Conservation (phyloP, 2,329 filamentous ascomycete species). For the Apiospora sp. region DNA sequence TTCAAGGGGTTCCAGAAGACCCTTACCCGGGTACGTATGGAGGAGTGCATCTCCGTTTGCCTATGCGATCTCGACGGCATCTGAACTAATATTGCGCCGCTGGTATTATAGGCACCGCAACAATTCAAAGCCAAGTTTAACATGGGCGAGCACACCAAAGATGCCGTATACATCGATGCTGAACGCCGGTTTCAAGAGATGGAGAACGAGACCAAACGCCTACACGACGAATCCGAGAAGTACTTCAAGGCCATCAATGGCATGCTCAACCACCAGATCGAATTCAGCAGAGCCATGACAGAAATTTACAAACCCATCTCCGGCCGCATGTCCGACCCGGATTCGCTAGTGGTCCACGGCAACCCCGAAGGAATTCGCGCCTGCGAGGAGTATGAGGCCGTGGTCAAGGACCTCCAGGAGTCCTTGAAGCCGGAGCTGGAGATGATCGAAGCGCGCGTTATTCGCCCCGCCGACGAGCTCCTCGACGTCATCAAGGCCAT, state of each 20-base stretch:
- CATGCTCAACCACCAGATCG: slow-evolving; percentile 97
- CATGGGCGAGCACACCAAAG: slow-evolving; percentile 93
- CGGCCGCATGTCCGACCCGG: slow-evolving; percentile 91
- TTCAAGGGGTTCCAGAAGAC: slow-evolving; percentile 96
- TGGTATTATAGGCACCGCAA: slow-evolving; percentile 75
- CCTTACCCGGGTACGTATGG: slow-evolving; percentile 75
- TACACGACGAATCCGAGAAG: slow-evolving; percentile 93
- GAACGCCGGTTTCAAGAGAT: slow-evolving; percentile 94
- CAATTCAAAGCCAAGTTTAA: slow-evolving; percentile 92
- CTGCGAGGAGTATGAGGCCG: slow-evolving; percentile 93
- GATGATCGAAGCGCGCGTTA: slow-evolving; percentile 93
- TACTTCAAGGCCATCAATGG: slow-evolving; percentile 98
- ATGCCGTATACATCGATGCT: slow-evolving; percentile 92
- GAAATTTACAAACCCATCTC: slow-evolving; percentile 99
- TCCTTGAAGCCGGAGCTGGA: slow-evolving; percentile 91
- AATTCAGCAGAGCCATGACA: slow-evolving; percentile 94
- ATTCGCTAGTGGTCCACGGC: slow-evolving; percentile 80
- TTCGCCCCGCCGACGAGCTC: slow-evolving; percentile 91
- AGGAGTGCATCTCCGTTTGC: slow-evolving; percentile 4
- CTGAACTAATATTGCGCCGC: slow-evolving; percentile 1
- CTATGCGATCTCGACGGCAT: background rate
- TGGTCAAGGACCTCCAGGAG: slow-evolving; percentile 89
- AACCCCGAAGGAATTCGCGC: slow-evolving; percentile 93
- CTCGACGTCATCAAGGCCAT: slow-evolving; percentile 95
- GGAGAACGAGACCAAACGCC: slow-evolving; percentile 93